Percentiles rank a stretch among this genome's conserved stretches.
These are phyloP conservation scores for Monosporascus ibericus DNA, from an alignment of 2,329 filamentous ascomycete genomes.

Conservation along the genomic window DNA sequence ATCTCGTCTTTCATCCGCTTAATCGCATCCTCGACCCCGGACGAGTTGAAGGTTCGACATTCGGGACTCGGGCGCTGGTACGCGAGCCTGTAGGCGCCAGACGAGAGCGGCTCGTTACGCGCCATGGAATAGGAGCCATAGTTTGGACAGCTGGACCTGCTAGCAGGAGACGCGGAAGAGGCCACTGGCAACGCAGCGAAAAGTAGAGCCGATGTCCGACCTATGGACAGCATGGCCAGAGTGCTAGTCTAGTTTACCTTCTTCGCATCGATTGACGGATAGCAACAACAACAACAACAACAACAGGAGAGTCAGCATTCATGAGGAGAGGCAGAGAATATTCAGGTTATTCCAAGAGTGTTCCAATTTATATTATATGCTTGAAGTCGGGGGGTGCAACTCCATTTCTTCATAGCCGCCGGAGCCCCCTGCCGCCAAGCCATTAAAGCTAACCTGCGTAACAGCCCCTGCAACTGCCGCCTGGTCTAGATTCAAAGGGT, in stretches of 20 bases:
- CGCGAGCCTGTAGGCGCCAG: slow-evolving; percentile 24
- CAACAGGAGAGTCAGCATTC: too few species aligned
- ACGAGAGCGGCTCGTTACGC: slow-evolving; percentile 24
- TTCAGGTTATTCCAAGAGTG: too few species aligned
- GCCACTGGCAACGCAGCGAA: background rate
- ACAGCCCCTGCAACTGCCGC: too few species aligned
- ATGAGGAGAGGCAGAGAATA: too few species aligned
- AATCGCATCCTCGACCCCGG: slow-evolving; percentile 65
- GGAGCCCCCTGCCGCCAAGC: too few species aligned
- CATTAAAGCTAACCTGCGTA: too few species aligned
- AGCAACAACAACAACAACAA: background rate
- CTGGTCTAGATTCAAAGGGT: too few species aligned
- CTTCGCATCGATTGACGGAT: background rate
- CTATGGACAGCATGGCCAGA: too few species aligned
- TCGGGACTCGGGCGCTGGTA: slow-evolving; percentile 50
- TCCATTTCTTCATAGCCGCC: too few species aligned
- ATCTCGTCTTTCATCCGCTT: slow-evolving; percentile 32
- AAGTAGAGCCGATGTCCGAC: background rate
- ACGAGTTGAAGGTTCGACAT: slow-evolving; percentile 69
- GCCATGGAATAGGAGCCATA: slow-evolving; percentile 24
- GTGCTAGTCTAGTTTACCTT: too few species aligned
- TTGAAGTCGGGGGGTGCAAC: too few species aligned
- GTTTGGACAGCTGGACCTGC: slow-evolving; percentile 17
- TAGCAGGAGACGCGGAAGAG: background rate
- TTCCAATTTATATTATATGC: too few species aligned